Conservation (phyloP, 1,284 basidiomycete genomes). For the Amylostereum areolatum region DNA sequence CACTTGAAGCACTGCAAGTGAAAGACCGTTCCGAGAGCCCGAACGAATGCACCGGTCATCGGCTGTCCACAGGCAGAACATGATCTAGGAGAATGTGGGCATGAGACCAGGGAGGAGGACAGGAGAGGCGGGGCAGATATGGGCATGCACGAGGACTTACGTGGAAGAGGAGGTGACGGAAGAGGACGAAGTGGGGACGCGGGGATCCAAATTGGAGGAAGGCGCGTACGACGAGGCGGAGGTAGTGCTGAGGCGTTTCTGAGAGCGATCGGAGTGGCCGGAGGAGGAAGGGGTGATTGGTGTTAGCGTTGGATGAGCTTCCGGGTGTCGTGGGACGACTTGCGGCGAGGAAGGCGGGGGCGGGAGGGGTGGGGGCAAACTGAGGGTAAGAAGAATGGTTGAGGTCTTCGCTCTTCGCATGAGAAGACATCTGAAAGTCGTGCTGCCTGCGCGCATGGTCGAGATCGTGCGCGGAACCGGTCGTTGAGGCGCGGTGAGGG, state of each 20-base stretch:
- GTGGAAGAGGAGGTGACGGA: slow-evolving; percentile 39
- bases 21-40: slow-evolving; percentile 91
- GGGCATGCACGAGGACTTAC: slow-evolving; percentile 25
- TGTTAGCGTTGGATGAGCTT: slow-evolving; percentile 31
- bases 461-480: slow-evolving; percentile 44
- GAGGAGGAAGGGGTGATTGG: slow-evolving; percentile 42
- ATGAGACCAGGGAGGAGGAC: slow-evolving; percentile 13
- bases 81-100: slow-evolving; percentile 33
- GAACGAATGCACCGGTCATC: slow-evolving; percentile 94
- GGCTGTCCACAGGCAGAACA: slow-evolving; percentile 70
- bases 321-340: slow-evolving; percentile 51
- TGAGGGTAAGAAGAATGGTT: slow-evolving; percentile 39
- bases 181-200: slow-evolving; percentile 13
- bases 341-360: slow-evolving; percentile 43
- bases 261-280: slow-evolving; percentile 39
- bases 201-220: slow-evolving; percentile 27
- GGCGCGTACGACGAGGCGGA: slow-evolving; percentile 29
- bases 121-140: neutral
- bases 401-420: slow-evolving; percentile 67
- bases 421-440: slow-evolving; percentile 28
- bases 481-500: slow-evolving; percentile 57
- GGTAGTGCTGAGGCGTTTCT: slow-evolving; percentile 37
- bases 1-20: slow-evolving; percentile 98
- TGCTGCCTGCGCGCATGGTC: slow-evolving; percentile 39
- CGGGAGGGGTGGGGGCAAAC: slow-evolving; percentile 20